Evolutionary conservation across 2,329 filamentous ascomycete species (phyloP), one percentile per base, ranked within the genome.

Genomic region (Trichoderma atroviride): DNA sequence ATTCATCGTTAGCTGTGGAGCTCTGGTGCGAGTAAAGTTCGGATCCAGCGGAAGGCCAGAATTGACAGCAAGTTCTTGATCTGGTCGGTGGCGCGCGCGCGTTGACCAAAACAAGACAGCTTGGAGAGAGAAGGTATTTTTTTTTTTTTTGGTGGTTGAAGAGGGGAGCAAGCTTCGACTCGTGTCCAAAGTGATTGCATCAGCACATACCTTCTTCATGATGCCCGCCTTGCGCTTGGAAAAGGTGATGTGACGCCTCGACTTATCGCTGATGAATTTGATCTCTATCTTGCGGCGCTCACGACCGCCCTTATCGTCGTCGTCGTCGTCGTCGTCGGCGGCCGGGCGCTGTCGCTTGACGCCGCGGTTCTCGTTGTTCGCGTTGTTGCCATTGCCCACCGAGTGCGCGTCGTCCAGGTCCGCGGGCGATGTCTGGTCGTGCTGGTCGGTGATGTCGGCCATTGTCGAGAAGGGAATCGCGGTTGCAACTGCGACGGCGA

Each of bases 191-290:
- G n/a, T 4, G 47, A 50, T 24, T 24, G 47, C 47, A 50, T 13
- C 47, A 22, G 9, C 47, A 86, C 90, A 75, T 81, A 97, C 96
- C 94, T 98, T 98, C 88, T 99, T 98, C 96, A 99, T 98, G 83
- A 99, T 98, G 76, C 96, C 96, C 69, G 96, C 96, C 87, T 99
- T 99, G 81, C 96, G 93, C 90, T 99, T 99, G 76, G 95, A 98
- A 82, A 99, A 98, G 78, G 96, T 98, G 81, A 98, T 99, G 86
- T 99, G 96, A 73, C 96, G 92, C 84, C 96, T 94, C 84, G 95
- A 98, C 87, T 99, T 99, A 84, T 99, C 96, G 83, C 94, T 95
- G 82, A 99, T 99, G 85, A 99, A 99, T 88, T 99, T 99, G 85
- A 99, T 99, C 84, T 99, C 96, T 78, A 99, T 99, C 91, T 99